These are phyloP conservation scores for Periglandula ipomoeae DNA, from an alignment of 2,329 filamentous ascomycete species.

Conservation along the genomic window DNA sequence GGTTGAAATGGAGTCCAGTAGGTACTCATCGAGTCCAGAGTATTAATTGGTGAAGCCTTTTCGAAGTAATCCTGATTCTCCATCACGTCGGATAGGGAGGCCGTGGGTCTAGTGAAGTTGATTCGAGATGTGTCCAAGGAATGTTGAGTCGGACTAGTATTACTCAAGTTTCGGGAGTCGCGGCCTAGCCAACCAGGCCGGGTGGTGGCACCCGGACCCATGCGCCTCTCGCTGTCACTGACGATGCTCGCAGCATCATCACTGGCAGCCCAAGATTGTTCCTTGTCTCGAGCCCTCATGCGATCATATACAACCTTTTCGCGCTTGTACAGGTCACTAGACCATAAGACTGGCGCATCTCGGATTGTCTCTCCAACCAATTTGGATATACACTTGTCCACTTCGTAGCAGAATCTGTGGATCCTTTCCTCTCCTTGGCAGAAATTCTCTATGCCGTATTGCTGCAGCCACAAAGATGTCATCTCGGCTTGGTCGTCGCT, in stretches of 20 bases:
- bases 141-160: constrained; percentile 57
- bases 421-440: constrained; percentile 92
- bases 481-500: constrained; percentile 91
- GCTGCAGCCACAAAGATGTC: constrained; percentile 72
- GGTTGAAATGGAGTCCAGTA: constrained; percentile 87
- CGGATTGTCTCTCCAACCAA: constrained; percentile 76
- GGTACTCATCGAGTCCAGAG: constrained; percentile 66
- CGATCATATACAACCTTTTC: constrained; percentile 58
- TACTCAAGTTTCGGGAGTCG: constrained; percentile 37
- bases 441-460: constrained; percentile 80
- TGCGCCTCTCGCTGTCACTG: constrained; percentile 45
- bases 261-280: constrained; percentile 31
- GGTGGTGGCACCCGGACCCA: constrained; percentile 29
- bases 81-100: constrained; percentile 53
- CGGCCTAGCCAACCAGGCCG: constrained; percentile 43
- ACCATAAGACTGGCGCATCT: constrained; percentile 84
- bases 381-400: constrained; percentile 77
- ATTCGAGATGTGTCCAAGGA: constrained; percentile 63
- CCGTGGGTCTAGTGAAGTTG: constrained; percentile 46
- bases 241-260: constrained; percentile 46
- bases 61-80: constrained; percentile 67
- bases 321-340: constrained; percentile 75
- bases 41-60: constrained; percentile 56
- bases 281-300: constrained; percentile 32
- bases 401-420: constrained; percentile 84